Evolutionary conservation across 306 rosid species (phyloP), one percentile per base, ranked within the genome.

Genomic region (Malus asiatica): DNA sequence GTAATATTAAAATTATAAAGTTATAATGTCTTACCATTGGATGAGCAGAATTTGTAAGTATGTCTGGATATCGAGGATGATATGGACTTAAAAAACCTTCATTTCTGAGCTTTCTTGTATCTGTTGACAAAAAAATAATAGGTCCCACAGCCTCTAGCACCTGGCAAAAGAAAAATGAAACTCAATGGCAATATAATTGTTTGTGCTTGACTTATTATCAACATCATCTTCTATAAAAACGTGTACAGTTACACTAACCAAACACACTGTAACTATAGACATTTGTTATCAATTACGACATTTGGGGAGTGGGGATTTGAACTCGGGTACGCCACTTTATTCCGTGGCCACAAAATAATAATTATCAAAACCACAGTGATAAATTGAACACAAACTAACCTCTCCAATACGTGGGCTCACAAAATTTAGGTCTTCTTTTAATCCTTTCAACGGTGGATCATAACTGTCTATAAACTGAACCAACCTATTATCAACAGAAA

Each of bases 401-500:
- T 95, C 99, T 87, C 99, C 99, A 80, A 95, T 95, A 67, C 99
- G 96, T 57, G 97, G 99, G 90, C 99, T 92, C 83, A 95, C 99
- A 84, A 92, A 92, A 86, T 92, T 95, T 52, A 95, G 87, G 82
- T 95, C 99, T 83, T 95, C 99, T 58, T 95, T 96, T 79, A 95
- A 84, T 71, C 99, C 99, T 92, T 90, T 95, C 74, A 89, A 46
- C 8, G 97, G 99, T 70, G 97, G 99, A 80, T 95, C 99, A 71
- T 95, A 95, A 65, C 97, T 86, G 86, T 92, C 99, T 66, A 95
- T 86, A 85, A 89, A 95, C 64, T 92, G 97, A 85, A 92, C 90
- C 93, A 95, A 83, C 82, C 99, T 95, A 88, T 51, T 72, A 87
- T 71, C 62, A 73, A 71, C 78, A 80, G 27, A 77, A 76, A 77